Conservation (phyloP, 192 early-diverging fungal genomes). For the Mortierella claussenii region DNA sequence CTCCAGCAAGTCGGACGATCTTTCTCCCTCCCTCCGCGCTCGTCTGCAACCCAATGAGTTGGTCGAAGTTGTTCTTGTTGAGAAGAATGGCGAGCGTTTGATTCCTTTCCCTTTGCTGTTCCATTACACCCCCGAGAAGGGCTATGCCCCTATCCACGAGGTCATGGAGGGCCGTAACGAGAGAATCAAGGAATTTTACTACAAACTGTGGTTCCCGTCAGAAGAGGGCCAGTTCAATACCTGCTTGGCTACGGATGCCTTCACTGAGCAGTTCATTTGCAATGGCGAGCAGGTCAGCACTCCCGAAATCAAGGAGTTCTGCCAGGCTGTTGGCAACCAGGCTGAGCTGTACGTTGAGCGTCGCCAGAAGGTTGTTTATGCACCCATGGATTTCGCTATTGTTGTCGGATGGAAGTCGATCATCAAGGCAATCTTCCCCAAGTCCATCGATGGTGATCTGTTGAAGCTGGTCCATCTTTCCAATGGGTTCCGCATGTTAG, state of each 20-base stretch:
- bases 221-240: slow-evolving; percentile 52
- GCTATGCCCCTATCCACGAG: slow-evolving; percentile 88
- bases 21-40: slow-evolving; percentile 63
- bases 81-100: slow-evolving; percentile 68
- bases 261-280: slow-evolving; percentile 73
- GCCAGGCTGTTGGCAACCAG: slow-evolving; percentile 81
- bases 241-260: slow-evolving; percentile 65
- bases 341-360: slow-evolving; percentile 73
- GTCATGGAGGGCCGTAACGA: slow-evolving; percentile 86
- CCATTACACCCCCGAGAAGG: slow-evolving; percentile 80
- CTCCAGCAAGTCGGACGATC: slow-evolving; percentile 58
- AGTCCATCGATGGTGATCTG: slow-evolving; percentile 94
- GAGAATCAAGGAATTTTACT: slow-evolving; percentile 89
- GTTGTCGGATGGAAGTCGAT: slow-evolving; percentile 92
- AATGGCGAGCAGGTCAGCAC: slow-evolving; percentile 69
- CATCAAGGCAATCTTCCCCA: slow-evolving; percentile 92
- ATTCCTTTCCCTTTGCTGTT: slow-evolving; percentile 86
- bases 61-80: slow-evolving; percentile 72
- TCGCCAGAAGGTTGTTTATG: slow-evolving; percentile 74
- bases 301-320: slow-evolving; percentile 77
- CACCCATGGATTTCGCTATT: slow-evolving; percentile 96
- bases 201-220: slow-evolving; percentile 80
- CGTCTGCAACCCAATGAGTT: slow-evolving; percentile 56
- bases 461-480: slow-evolving; percentile 92
- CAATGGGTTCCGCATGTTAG: slow-evolving; percentile 91